Evolutionary conservation across 2,329 filamentous ascomycete genomes (phyloP), one percentile per base, ranked within the genome.

Genomic region (Calonectria montana): DNA sequence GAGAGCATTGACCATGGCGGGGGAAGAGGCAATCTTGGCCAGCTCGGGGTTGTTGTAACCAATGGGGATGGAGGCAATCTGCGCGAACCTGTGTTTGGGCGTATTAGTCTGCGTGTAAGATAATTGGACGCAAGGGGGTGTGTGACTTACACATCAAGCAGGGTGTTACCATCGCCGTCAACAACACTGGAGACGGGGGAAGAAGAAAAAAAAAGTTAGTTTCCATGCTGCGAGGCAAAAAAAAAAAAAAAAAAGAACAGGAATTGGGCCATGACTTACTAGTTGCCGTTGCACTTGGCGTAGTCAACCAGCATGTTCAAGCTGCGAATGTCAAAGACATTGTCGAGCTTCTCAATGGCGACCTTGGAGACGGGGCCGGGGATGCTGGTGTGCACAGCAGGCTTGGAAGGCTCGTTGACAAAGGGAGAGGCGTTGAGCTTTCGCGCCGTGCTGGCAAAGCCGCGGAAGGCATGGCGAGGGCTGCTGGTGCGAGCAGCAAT

Each of bases 11-110:
- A 91, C 86, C 94, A 97, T 97, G 80, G 95, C 92, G 35, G 92
- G 91, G 65, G 92, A 93, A 71, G 89, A 88, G 37, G 94, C 93
- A 41, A 91, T 91, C 77, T 91, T 87, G 75, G 90, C 86, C 73
- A 97, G 89, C 74, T 88, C 85, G 7, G 94, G 92, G 86, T 97
- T 97, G 89, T 95, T 97, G 90, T 97, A 97, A 73, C 95, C 95
- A 50, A 97, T 88, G 10, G 95, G 94, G 79, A 97, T 97, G 43
- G 94, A 97, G 74, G 95, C 95, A 80, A 97, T 97, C 84, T 97
- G 95, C 57, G 95, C 94, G 81, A 96, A 96, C 68, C 91, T 93
- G 77, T 67, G 16, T 15, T 29, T 35, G 13, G 27, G n/a, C 21
- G 55, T 45, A 43, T 53, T 23, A 62, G 43, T 21, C 5, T 18